A percentile compares a stretch with the other conserved stretches of the same genome.
phyloP scores from a whole-genome alignment of 129 eudicot genomes.

The Flaveria trinervia region DNA sequence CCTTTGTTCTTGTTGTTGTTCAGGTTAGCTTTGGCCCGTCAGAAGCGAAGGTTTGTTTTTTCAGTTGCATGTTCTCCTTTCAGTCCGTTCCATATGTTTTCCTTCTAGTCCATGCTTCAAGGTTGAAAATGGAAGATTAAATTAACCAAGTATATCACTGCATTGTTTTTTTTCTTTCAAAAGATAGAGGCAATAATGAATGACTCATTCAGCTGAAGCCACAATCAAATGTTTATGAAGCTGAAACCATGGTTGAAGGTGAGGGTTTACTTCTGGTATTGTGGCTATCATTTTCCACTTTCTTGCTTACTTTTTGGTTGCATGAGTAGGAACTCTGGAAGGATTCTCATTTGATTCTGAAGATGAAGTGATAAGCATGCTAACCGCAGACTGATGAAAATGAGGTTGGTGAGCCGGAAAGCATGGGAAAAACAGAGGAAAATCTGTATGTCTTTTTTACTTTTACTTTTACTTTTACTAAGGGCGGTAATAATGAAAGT shows the following conservation, averaged over 20 bases:
- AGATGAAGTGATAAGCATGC: constrained; percentile 73
- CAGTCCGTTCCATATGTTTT: not conserved
- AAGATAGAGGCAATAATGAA: constrained; percentile 97
- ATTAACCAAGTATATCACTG: not conserved
- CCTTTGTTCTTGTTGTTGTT: constrained; percentile 14
- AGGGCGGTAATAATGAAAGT: not conserved
- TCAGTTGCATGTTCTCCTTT: not conserved
- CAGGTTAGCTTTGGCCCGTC: constrained; percentile 98
- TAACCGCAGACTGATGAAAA: constrained; percentile 45
- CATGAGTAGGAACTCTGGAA: constrained; percentile 71
- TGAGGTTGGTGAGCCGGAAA: constrained; percentile 59
- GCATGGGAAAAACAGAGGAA: constrained; percentile 56
- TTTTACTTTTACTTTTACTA: not conserved
- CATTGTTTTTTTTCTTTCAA: constrained; percentile 7
- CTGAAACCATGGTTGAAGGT: constrained; percentile 99
- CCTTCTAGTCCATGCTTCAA: not conserved
- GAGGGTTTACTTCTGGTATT: constrained; percentile 24
- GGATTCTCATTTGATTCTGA: constrained; percentile 90
- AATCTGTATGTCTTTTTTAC: constrained; percentile 55
- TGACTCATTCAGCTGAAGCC: constrained; percentile 90
- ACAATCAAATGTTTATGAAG: constrained; percentile 86
- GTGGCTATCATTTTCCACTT: not conserved
- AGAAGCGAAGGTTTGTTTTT: constrained; percentile 88
- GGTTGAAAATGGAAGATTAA: not conserved
- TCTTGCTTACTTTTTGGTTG: constrained; percentile 20